Evolutionary conservation across 2,329 filamentous ascomycete genomes (phyloP), one percentile per base, ranked within the genome.

Genomic region (Dactylellina parvicollis): DNA sequence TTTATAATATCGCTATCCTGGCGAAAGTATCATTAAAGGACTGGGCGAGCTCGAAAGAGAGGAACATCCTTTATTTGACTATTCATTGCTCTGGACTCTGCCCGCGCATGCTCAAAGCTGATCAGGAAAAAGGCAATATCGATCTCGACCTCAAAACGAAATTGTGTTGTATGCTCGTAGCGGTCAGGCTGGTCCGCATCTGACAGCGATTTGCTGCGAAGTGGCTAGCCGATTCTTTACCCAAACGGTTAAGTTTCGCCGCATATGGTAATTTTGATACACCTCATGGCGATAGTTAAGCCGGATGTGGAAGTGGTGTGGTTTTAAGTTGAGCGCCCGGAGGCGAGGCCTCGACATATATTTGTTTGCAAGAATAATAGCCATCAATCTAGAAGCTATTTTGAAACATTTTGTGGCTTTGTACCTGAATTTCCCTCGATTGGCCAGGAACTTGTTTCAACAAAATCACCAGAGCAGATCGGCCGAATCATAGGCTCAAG

Each of bases 51-150:
- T 30, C 26, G 49, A 20, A 22, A 28, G 10, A 38, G 12, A 38
- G 12, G 30, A 22, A 46, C 26, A 3, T 38, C 38, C 57, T 42
- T 44, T 18, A 62, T 62, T 7, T 10, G 5, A 34, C n/a, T 3
- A n/a, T 49, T 22, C 44, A 22, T 28, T n/a, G 12, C 24, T 16
- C 3, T 18, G 30, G 62, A 71, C 66, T 52, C 36, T 71, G 56
- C 62, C 49, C 16, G 30, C 22, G 12, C 50, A 62, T 62, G 56
- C 40, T 62, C 61, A 36, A 16, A 16, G 46, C 40, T n/a, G 42
- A 72, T 64, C 34, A 38, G 47, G 54, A 59, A 52, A 52, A 54
- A 61, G 64, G 38, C 12, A 55, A 56, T 65, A 56, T 40, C n/a
- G 49, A 47, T 49, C 28, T 26, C n/a, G 24, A 24, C 20, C 40